Conservation (phyloP, 2,329 filamentous ascomycete genomes). For the Macrophomina pseudophaseolina region DNA sequence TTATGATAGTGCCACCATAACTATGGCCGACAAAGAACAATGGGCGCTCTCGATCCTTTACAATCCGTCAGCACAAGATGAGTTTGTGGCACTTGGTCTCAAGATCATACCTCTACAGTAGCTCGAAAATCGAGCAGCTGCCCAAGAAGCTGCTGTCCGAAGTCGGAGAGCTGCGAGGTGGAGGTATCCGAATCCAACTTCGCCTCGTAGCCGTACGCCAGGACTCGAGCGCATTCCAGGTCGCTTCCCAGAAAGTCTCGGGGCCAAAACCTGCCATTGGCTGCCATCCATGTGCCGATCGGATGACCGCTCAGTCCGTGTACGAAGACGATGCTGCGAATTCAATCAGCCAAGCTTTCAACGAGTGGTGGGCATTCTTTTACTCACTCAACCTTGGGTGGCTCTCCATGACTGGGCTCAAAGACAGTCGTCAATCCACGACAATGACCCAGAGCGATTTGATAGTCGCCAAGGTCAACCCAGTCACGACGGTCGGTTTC, state of each 20-base stretch:
- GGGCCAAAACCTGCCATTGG: conserved; percentile 1
- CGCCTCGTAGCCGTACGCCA: conserved; percentile 4
- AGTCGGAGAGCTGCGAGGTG: conserved; percentile 3
- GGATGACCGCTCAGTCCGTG: conserved; percentile 9
- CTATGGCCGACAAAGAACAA: conserved; percentile 3
- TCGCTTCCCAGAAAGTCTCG: conserved; percentile 9
- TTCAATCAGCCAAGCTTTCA: not conserved
- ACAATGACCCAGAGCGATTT: not conserved
- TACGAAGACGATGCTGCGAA: not conserved
- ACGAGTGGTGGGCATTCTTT: not conserved
- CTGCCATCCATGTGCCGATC: not conserved
- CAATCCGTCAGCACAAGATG: not conserved
- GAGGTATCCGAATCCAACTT: not conserved
- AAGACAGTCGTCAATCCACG: conserved; percentile 3
- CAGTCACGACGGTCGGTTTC: not conserved
- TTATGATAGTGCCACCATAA: conserved; percentile 1
- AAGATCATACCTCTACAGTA: not conserved
- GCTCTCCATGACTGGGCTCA: not conserved
- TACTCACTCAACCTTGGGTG: not conserved
- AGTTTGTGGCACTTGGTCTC: not conserved
- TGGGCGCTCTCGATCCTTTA: conserved; percentile 8
- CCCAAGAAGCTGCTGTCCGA: not conserved
- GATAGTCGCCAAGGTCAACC: not conserved
- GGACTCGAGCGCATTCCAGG: not conserved
- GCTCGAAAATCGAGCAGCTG: not conserved